phyloP scores from a whole-genome alignment of 306 rosid genomes.

The Cucurbita ficifolia region DNA sequence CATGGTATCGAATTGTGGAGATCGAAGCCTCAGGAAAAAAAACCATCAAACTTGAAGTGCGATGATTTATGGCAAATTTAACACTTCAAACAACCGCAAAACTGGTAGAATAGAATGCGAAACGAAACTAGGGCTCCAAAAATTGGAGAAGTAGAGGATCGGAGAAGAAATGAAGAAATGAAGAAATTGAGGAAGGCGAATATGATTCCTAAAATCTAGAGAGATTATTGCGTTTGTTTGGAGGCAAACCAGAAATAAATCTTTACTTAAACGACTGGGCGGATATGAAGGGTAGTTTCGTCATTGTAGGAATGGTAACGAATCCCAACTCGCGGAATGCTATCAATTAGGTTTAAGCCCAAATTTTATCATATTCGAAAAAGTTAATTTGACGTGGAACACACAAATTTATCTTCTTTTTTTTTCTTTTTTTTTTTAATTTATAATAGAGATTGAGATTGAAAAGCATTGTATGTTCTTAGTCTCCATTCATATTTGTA shows the following conservation, averaged over 20 bases:
- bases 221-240: constrained; percentile 1
- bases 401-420: no score
- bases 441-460: no score
- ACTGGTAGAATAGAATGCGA: not conserved
- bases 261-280: not conserved
- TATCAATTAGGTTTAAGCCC: no score
- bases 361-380: no score
- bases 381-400: no score
- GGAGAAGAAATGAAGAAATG: not conserved
- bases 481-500: no score
- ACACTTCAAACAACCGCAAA: not conserved
- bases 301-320: not conserved
- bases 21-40: constrained; percentile 1
- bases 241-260: not conserved
- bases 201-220: constrained; percentile 1
- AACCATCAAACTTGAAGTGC: not conserved
- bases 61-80: not conserved
- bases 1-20: constrained; percentile 26
- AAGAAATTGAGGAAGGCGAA: not conserved
- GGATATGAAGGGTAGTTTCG: not conserved
- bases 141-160: not conserved
- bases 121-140: not conserved
- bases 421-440: no score
- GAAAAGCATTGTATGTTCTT: no score
- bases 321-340: not conserved